Base-by-base conservation (phyloP, 805 yeast species). In the Teunomyces atbi region DNA sequence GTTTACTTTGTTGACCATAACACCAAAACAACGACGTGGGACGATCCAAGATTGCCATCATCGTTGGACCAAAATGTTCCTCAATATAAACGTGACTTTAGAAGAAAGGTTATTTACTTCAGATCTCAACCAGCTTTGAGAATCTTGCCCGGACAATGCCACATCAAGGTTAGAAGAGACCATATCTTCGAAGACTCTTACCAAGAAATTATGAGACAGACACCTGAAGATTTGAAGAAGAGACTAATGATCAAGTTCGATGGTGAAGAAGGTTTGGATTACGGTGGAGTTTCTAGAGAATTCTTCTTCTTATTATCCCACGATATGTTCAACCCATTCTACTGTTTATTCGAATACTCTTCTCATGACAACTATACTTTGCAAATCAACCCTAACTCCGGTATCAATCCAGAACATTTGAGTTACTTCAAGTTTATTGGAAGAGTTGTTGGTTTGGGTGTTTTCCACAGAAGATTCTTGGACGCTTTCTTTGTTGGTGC, bases 21-120 rank as follows among this genome's bases (percentile, higher is more conserved):
- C 71, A 94, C 99, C 27, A 94, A 94, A 73, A 94, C 99, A 0
- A 94, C 99, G 0, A 94, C 99, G 1, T 94, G 99, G 99, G 99
- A 94, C 69, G 99, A 94, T 65, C 99, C 99, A 53, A 84, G 99
- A 64, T 78, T 94, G 64, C 99, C 99, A 44, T 89, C 97, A 5
- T 88, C 96, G 6, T 75, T 94, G 58, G 99, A 94, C 68, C 98
- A 94, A 72, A 92, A 92, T 58, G 99, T 94, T 58, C 99, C 99
- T 18, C 98, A 94, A 72, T 94, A 94, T 69, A 94, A 94, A 79
- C 92, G 99, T 75, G 99, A 94, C 69, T 94, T 94, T 73, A 81
- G 99, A 71, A 84, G 99, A 72, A 94, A 94, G 73, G 89, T 94
- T 48, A 92, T 94, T 53, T 94, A 94, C 69, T 94, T 94, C 82